A percentile compares a stretch with the other conserved stretches of the same genome.
phyloP scores from a whole-genome alignment of 139 green algal genomes.

The Edaphochlamys debaryana region DNA sequence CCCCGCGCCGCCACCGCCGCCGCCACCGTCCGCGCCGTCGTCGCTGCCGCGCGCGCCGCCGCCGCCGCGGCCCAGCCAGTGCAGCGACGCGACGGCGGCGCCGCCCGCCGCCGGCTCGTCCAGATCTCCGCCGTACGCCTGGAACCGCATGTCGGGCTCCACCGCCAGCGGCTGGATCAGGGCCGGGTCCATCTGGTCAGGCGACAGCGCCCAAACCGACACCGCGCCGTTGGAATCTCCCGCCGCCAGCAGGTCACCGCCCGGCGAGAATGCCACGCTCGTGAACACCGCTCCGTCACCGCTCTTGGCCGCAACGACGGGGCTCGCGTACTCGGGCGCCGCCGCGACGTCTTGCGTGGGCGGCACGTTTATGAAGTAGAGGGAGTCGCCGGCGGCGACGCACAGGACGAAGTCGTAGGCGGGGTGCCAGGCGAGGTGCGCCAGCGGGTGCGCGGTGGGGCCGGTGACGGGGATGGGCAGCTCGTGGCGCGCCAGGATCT shows the following conservation, averaged over 20 bases:
- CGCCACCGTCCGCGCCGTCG: neutral
- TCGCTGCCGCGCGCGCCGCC: neutral
- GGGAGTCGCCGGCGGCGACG: conserved; percentile 38
- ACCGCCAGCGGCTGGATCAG: conserved; percentile 2
- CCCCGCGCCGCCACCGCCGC: neutral
- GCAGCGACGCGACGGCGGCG: conserved; percentile 15
- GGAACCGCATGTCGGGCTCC: conserved; percentile 20
- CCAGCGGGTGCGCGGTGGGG: neutral
- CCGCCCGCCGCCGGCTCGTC: neutral
- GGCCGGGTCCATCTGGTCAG: conserved; percentile 5
- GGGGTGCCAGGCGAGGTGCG: conserved; percentile 63
- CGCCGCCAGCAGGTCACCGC: conserved; percentile 64
- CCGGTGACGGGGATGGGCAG: conserved; percentile 14
- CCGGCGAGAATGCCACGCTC: conserved; percentile 56
- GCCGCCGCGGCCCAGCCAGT: conserved; percentile 21
- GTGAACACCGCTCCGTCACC: conserved; percentile 43
- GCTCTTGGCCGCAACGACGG: conserved; percentile 21
- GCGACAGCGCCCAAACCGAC: conserved; percentile 57
- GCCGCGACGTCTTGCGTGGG: conserved; percentile 36
- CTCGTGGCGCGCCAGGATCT: conserved; percentile 36
- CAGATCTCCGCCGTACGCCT: conserved; percentile 21
- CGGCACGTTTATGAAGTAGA: conserved; percentile 57
- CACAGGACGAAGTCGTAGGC: conserved; percentile 58
- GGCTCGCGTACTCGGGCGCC: conserved; percentile 33
- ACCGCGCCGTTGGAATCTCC: conserved; percentile 52